phyloP scores from a whole-genome alignment of 257 asterid species.

The Plantago major region DNA sequence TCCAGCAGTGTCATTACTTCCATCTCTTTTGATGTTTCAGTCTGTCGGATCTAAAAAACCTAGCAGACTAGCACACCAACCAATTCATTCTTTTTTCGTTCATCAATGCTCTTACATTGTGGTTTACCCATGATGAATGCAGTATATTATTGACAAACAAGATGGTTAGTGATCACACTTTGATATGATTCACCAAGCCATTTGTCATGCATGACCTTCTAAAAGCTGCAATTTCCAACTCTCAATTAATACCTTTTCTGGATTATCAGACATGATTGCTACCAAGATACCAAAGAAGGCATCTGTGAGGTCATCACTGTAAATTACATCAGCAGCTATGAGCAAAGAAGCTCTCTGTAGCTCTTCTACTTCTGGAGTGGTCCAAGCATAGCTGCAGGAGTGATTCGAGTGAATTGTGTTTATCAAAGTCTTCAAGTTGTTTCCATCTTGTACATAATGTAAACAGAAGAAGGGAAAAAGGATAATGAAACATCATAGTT shows the following conservation, averaged over 20 bases:
- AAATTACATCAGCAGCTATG: conserved; percentile 95
- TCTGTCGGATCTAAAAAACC: too few species aligned
- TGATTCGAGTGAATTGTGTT: conserved; percentile 14
- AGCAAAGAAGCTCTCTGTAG: conserved; percentile 66
- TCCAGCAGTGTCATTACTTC: too few species aligned
- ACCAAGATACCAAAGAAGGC: conserved; percentile 58
- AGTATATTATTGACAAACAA: too few species aligned
- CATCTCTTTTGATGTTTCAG: too few species aligned
- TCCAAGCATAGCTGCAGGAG: conserved; percentile 66
- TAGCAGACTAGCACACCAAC: too few species aligned
- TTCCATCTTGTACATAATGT: not conserved
- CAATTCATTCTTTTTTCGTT: too few species aligned
- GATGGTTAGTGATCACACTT: too few species aligned
- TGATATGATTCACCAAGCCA: not conserved
- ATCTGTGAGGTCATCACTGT: conserved; percentile 73
- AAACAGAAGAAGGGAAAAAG: not conserved
- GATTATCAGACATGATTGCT: conserved; percentile 52
- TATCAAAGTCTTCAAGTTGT: not conserved
- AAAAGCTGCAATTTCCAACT: not conserved
- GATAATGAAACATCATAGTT: conserved; percentile 5
- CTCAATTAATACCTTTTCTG: conserved; percentile 52
- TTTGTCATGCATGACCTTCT: not conserved
- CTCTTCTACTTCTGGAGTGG: conserved; percentile 55
- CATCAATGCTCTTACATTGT: too few species aligned
- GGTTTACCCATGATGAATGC: too few species aligned